Percentiles rank a stretch among this genome's conserved stretches.
phyloP scores from a whole-genome alignment of 1,284 basidiomycete species.

The Apiotrichum porosum region DNA sequence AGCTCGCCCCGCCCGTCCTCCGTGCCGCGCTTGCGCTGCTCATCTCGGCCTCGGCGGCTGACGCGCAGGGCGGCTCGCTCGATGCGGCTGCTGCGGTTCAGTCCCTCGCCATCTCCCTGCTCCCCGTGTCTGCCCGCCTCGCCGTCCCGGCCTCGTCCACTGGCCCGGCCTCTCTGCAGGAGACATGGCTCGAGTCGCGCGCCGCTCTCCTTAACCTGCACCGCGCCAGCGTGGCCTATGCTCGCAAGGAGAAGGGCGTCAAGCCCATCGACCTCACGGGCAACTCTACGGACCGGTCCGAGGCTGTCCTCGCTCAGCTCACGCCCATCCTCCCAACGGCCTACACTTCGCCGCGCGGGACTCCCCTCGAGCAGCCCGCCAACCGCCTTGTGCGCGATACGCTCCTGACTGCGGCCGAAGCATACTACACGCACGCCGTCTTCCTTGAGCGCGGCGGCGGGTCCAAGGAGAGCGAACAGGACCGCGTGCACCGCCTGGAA shows the following conservation, averaged over 20 bases:
- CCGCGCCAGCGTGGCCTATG: slow-evolving; percentile 67
- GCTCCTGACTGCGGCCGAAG: slow-evolving; percentile 52
- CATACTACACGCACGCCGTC: slow-evolving; percentile 42
- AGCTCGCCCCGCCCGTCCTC: slow-evolving; percentile 53
- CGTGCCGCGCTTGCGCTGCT: slow-evolving; percentile 63
- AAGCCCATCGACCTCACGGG: slow-evolving; percentile 57
- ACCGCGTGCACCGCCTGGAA: slow-evolving; percentile 55
- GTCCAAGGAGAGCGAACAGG: slow-evolving; percentile 34
- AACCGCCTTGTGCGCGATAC: slow-evolving; percentile 39
- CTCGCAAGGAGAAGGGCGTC: slow-evolving; percentile 50
- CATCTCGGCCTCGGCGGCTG: slow-evolving; percentile 65
- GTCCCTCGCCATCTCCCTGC: slow-evolving; percentile 71
- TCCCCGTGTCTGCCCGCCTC: slow-evolving; percentile 53
- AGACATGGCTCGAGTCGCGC: slow-evolving; percentile 65
- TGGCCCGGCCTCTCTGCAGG: slow-evolving; percentile 57
- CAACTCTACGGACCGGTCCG: slow-evolving; percentile 61
- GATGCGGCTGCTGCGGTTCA: slow-evolving; percentile 83
- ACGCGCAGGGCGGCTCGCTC: slow-evolving; percentile 59
- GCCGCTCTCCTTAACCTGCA: slow-evolving; percentile 68
- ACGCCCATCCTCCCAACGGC: slow-evolving; percentile 46
- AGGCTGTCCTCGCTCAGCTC: slow-evolving; percentile 59
- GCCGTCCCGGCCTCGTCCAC: slow-evolving; percentile 44
- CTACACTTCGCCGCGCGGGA: slow-evolving; percentile 34
- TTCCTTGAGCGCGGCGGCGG: slow-evolving; percentile 53
- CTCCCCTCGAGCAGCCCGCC: slow-evolving; percentile 20